Evolutionary conservation across 768 basidiomycete genomes (phyloP), one percentile per base, ranked within the genome.

Genomic region (Suillus variegatus): DNA sequence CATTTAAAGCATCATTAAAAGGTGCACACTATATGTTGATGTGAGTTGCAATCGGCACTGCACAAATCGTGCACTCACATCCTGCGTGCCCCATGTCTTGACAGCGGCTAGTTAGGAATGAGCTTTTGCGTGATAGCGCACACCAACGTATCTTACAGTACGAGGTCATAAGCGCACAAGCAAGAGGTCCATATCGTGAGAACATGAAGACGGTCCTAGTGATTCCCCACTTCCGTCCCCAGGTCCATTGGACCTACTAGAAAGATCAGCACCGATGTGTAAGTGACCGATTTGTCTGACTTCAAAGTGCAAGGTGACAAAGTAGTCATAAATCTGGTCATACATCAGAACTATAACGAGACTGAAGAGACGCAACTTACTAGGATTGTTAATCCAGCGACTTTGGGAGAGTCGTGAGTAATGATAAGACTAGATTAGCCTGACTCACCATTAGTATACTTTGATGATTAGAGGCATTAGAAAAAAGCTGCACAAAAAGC

Each of bases 201-300:
- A 62, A 9, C n/a, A 25, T 36, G 13, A 65, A 65, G 36, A 28
- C 5, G n/a, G 14, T 41, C 6, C 64, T 40, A 28, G 41, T 41
- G 20, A 65, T 32, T n/a, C 49, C 60, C 64, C 64, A 65, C 46
- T 62, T 65, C 57, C 46, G 46, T 51, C 60, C 60, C 64, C 60
- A 62, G 43, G 41, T 60, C 57, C 67, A 58, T 62, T 69, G 61
- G 8, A 75, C 67, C 73, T 75, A 22, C 20, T 3, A 35, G 20
- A 35, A 35, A 20, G 6, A 35, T 55, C 35, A 55, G 32, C 54
- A 20, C 20, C 6, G 20, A n/a, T 18, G 18, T n/a, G 32, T 32
- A 6, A 35, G 35, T 10, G 32, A 20, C 20, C 6, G 18, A n/a
- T 35, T 35, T 7, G 32, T 55, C 54, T 55, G 32, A 55, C 54